Conservation (phyloP, 179 eudicot species). For the Beta corolliflora region DNA sequence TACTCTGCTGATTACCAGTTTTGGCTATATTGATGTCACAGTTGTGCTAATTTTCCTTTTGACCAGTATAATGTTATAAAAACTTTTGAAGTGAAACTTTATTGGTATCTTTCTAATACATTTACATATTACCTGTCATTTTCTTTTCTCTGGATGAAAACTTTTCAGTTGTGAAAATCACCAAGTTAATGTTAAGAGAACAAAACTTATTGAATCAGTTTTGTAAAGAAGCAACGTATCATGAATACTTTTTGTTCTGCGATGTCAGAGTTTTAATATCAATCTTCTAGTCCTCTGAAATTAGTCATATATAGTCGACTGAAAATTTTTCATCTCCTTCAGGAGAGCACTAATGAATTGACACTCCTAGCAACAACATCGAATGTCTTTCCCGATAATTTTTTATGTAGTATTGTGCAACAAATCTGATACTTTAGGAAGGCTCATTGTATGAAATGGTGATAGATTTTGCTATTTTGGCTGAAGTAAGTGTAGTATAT, state of each 20-base stretch:
- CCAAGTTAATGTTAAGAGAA: not conserved
- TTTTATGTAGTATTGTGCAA: not conserved
- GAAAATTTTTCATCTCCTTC: not conserved
- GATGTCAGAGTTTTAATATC: not conserved
- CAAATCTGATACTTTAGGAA: not conserved
- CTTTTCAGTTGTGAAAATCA: not conserved
- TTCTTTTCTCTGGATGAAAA: not conserved
- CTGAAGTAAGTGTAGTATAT: not conserved
- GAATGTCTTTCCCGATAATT: not conserved
- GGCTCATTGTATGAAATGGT: not conserved
- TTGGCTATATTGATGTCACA: not conserved
- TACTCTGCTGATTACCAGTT: not conserved
- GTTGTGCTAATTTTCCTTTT: not conserved
- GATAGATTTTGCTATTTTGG: not conserved
- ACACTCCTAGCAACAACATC: not conserved
- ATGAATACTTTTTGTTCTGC: not conserved
- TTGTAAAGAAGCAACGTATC: not conserved
- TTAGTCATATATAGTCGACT: not conserved
- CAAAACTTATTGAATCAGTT: not conserved
- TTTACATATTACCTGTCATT: not conserved
- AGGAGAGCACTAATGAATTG: not conserved
- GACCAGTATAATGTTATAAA: not conserved
- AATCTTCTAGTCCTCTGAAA: not conserved
- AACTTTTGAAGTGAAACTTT: not conserved
- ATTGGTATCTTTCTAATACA: not conserved